Evolutionary conservation across 805 yeast genomes (phyloP), one percentile per base, ranked within the genome.

Genomic region (Candida hispaniensis): DNA sequence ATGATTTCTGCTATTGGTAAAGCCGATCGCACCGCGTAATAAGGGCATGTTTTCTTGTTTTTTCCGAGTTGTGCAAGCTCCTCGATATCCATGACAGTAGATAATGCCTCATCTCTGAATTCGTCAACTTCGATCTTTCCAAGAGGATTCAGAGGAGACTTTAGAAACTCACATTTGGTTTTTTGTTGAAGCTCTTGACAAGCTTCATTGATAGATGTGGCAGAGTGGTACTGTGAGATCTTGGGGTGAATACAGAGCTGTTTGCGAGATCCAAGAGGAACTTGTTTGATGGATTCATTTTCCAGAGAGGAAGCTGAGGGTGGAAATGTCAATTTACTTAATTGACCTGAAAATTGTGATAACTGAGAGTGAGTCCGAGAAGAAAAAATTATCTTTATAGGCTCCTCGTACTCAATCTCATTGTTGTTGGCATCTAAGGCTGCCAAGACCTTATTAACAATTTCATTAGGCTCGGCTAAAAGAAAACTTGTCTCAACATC

Each of bases 351-450:
- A 49, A 86, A 80, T 50, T 86, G 97, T 21, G 64, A 63, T 27
- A 86, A 59, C 51, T 86, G 97, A 0, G 95, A 81, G 49, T 86
- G 96, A 0, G 97, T 86, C 54, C 97, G 62, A 2, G 95, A 82
- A 0, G 93, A 66, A 50, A 75, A 85, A 45, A 58, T 70, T 1
- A 86, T 71, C 45, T 74, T 69, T 1, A 61, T 47, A 0, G 70
- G 61, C 7, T 34, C 38, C 26, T 34, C 23, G 7, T 20, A 34
- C 15, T 30, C 41, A 14, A 34, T 38, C 10, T 28, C 41, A 1
- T 54, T 30, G 8, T 18, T 15, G 14, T 25, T 30, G 10, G 24
- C 32, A 8, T 19, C 22, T 16, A 34, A 13, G 3, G 30, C 38
- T 6, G 25, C 14, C 20, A 26, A 10, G 3, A 34, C 7, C 3